Evolutionary conservation across 2,329 filamentous ascomycete species (phyloP), one percentile per base, ranked within the genome.

Genomic region (Ceratocystiopsis sp.): DNA sequence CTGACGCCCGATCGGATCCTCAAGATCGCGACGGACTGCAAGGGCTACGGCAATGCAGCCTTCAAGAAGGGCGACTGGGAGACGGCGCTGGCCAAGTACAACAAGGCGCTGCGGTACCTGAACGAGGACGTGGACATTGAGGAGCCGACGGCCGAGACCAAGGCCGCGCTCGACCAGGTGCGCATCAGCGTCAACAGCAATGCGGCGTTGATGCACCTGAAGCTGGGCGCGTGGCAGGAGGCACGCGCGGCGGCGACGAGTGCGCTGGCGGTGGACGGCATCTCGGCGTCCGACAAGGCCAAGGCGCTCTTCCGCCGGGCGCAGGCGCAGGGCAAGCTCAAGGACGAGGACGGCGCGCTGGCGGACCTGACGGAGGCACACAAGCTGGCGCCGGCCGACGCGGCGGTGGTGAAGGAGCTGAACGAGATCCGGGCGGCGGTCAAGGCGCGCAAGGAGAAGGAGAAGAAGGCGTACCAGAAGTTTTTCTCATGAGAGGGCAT

Each of bases 391-490:
- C 87, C 89, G 1, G 69, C 67, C 16, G 89, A 96, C 59, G 74
- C 71, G 0, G 82, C 75, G 39, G 75, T 96, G 50, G 61, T 67
- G 47, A 80, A 75, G 53, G 86, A 95, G 64, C 69, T 93, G 43
- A 70, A 73, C 16, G 63, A 69, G n/a, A 77, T 91, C 42, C 93
- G 87, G 73, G 80, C 80, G 65, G 75, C 71, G 53, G 73, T 81
- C 21, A 70, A 75, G 12, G 82, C 80, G 45, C 73, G 80, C 48
- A 71, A 76, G 48, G 81, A 82, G 59, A 93, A 87, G 74, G 84
- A 95, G 68, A 93, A 87, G 73, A 84, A 83, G 53, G 81, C 80
- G 7, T 93, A 89, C 59, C 83, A 81, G 66, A 96, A 93, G 66
- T 91, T 93, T 63, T 96, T 96, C 58, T 85, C 63, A 93, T 95